phyloP scores from a whole-genome alignment of 2,329 filamentous ascomycete species.

The Chalara sp. region DNA sequence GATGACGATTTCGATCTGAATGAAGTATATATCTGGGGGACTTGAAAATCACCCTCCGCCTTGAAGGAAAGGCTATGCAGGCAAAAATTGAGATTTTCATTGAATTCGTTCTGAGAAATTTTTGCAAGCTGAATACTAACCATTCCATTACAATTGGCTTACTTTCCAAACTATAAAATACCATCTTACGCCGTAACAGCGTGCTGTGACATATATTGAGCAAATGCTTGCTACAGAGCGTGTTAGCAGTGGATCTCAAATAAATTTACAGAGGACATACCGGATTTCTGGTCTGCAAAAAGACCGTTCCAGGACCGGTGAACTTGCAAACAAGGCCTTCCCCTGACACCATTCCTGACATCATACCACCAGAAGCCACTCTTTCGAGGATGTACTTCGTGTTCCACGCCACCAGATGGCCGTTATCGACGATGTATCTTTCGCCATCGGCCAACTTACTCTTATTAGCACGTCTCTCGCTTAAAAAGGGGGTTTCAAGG shows the following conservation, averaged over 20 bases:
- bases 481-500: neutral
- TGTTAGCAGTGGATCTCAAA: neutral
- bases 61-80: no score
- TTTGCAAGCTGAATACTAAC: no score
- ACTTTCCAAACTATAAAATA: no score
- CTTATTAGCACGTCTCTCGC: conserved; percentile 7
- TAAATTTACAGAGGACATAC: conserved; percentile 35
- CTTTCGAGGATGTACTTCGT: conserved; percentile 89
- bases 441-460: conserved; percentile 56
- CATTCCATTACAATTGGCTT: no score
- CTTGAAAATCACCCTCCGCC: no score
- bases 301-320: conserved; percentile 82
- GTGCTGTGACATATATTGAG: conserved; percentile 17
- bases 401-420: conserved; percentile 94
- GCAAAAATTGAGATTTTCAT: no score
- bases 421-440: conserved; percentile 88
- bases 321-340: conserved; percentile 96
- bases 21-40: no score
- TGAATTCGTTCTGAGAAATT: no score
- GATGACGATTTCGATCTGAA: no score
- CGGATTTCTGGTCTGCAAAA: conserved; percentile 86
- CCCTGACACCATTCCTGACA: conserved; percentile 74
- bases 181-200: no score
- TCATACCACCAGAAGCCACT: conserved; percentile 81
- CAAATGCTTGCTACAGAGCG: conserved; percentile 18